Evolutionary conservation across 1,284 basidiomycete species (phyloP), one percentile per base, ranked within the genome.

Genomic region (Ustilago sp.): DNA sequence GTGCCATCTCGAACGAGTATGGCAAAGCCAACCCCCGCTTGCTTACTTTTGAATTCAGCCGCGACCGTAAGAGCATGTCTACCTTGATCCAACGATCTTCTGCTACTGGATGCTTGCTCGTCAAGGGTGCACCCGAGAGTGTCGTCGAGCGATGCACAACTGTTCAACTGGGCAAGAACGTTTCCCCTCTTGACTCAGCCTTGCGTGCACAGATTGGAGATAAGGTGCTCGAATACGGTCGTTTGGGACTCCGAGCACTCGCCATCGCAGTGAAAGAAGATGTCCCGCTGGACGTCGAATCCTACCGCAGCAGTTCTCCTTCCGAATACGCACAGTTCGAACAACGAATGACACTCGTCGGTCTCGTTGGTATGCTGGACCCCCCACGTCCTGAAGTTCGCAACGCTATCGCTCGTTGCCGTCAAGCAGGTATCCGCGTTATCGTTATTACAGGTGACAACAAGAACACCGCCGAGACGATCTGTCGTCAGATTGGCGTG

Each of bases 31-130:
- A 94, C 82, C 89, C 91, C 19, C 91, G 95, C 69, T 89, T 97
- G 12, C 88, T 96, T 75, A 98, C 95, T 2, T 95, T 99, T 84
- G 96, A 98, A 86, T 99, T 99, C 87, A 93, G 94, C 34, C 92
- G 96, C 39, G 97, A 99, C 87, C 93, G 96, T 86, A 99, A 98
- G 88, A 95, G 95, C 90, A 99, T 98, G 96, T 98, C 95, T 31
- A 94, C 97, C 43, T 90, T 98, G 55, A 91, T 93, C 56, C 64
- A 79, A 43, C 89, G 88, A 70, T 61, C 67, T 9, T 89, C 90
- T 71, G 89, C 89, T 11, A 87, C 87, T 5, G 91, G 91, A 41
- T 89, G 82, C n/a, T 68, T 87, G 56, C 79, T 95, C 82, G 94
- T 93, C 85, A 99, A 99, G 87, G 96, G 97, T 53, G 97, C 96